phyloP scores from a whole-genome alignment of 2,329 filamentous ascomycete genomes.

The Cercospora zeae-maydis region DNA sequence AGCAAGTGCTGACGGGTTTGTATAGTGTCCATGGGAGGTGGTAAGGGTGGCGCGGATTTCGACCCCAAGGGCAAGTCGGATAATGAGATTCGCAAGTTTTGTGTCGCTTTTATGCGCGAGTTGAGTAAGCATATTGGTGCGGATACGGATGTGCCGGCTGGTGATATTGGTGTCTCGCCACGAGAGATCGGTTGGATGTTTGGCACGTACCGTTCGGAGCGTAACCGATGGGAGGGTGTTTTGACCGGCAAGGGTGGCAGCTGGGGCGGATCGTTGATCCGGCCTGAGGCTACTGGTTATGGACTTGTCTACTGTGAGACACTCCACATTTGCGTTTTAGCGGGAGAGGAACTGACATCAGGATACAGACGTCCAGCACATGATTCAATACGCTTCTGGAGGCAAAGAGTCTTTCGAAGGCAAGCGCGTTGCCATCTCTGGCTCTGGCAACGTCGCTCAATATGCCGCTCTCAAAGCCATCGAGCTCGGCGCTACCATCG shows the following conservation, averaged over 20 bases:
- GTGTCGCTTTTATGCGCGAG: constrained; percentile 92
- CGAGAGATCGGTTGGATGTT: constrained; percentile 95
- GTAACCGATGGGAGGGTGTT: constrained; percentile 91
- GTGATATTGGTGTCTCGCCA: constrained; percentile 89
- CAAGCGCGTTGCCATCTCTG: constrained; percentile 93
- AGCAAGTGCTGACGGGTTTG: constrained; percentile 7
- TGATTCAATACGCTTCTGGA: constrained; percentile 78
- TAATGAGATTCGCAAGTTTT: constrained; percentile 96
- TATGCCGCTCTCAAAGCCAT: constrained; percentile 95
- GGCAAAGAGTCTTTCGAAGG: constrained; percentile 81
- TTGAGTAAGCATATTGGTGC: constrained; percentile 93
- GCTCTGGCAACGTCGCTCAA: constrained; percentile 96
- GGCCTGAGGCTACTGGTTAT: constrained; percentile 94
- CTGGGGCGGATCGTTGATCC: constrained; percentile 92
- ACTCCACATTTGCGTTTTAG: neutral
- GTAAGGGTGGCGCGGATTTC: constrained; percentile 96
- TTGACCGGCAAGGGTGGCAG: constrained; percentile 89
- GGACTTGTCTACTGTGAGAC: constrained; percentile 76
- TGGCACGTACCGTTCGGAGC: constrained; percentile 83
- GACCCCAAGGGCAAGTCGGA: constrained; percentile 98
- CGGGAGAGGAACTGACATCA: constrained; percentile 12
- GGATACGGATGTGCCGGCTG: constrained; percentile 92
- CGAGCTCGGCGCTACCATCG: constrained; percentile 87
- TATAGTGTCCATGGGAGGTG: constrained; percentile 86
- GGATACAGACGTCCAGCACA: constrained; percentile 71